These are phyloP conservation scores for Neonectria hederae DNA, from an alignment of 2,329 filamentous ascomycete species.

Conservation along the genomic window DNA sequence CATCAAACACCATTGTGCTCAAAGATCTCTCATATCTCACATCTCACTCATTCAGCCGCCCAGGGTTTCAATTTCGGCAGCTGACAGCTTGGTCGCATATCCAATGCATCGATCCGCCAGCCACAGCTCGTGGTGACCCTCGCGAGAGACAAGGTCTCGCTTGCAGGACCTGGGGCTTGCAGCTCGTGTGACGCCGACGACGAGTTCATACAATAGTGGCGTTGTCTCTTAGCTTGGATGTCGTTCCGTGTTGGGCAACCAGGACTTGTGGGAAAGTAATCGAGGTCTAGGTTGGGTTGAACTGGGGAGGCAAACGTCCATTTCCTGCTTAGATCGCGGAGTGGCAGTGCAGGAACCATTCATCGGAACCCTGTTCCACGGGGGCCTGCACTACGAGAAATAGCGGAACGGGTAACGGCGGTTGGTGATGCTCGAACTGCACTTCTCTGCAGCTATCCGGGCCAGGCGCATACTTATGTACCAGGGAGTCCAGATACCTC, in stretches of 20 bases:
- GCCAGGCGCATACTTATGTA: neutral
- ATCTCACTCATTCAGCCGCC: neutral
- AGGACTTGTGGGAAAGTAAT: neutral
- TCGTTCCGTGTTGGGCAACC: neutral
- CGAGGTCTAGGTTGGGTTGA: neutral
- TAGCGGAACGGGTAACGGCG: constrained; percentile 3
- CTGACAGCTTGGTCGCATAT: constrained; percentile 15
- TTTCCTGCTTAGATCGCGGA: neutral
- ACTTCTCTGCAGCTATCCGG: constrained; percentile 5
- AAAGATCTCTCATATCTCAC: neutral
- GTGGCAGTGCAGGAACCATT: neutral
- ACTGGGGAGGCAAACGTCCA: neutral
- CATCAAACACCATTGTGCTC: no score
- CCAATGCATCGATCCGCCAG: constrained; percentile 21
- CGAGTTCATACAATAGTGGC: constrained; percentile 24
- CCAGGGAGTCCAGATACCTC: neutral
- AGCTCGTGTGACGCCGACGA: constrained; percentile 29
- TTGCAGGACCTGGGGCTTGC: constrained; percentile 34
- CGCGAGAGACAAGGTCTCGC: constrained; percentile 29
- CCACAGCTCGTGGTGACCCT: constrained; percentile 10
- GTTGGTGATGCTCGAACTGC: neutral
- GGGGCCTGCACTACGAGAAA: constrained; percentile 3
- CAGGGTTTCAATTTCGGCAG: constrained; percentile 17
- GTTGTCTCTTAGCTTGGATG: neutral
- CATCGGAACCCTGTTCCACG: neutral